These are phyloP conservation scores for Aspergillus awamori DNA, from an alignment of 2,329 filamentous ascomycete genomes.

Conservation along the genomic window DNA sequence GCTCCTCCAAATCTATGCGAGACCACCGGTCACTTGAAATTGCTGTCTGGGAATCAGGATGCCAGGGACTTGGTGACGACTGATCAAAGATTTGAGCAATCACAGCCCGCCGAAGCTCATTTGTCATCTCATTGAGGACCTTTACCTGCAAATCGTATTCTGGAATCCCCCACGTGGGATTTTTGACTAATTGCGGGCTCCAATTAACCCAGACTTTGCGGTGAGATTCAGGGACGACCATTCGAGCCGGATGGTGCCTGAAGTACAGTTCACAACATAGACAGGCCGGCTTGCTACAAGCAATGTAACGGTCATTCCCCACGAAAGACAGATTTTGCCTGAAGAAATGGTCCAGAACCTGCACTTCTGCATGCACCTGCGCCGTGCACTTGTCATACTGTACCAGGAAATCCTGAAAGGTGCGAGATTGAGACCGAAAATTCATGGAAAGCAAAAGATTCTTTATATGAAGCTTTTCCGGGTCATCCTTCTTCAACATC, in stretches of 20 bases:
- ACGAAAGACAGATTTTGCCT: slow-evolving; percentile 37
- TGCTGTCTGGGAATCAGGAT: slow-evolving; percentile 22
- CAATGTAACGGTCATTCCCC: slow-evolving; percentile 50
- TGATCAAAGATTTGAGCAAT: slow-evolving; percentile 27
- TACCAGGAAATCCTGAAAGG: slow-evolving; percentile 23
- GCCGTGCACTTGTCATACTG: slow-evolving; percentile 14
- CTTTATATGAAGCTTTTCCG: slow-evolving; percentile 17
- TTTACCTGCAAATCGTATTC: slow-evolving; percentile 18
- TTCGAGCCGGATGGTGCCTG: slow-evolving; percentile 29
- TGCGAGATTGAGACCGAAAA: slow-evolving; percentile 27
- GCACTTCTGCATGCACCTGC: slow-evolving; percentile 51
- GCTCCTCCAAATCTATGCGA: slow-evolving; percentile 4
- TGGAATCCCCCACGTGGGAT: slow-evolving; percentile 13
- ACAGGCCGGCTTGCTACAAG: slow-evolving; percentile 57
- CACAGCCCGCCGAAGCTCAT: slow-evolving; percentile 25
- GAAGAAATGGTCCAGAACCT: slow-evolving; percentile 53
- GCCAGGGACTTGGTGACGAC: slow-evolving; percentile 22
- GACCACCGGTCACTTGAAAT: slow-evolving; percentile 9
- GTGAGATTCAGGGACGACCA: slow-evolving; percentile 30
- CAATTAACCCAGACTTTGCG: slow-evolving; percentile 35
- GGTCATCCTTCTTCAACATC: slow-evolving; percentile 26
- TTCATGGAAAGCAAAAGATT: slow-evolving; percentile 35
- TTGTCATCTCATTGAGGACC: slow-evolving; percentile 32
- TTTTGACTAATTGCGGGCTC: slow-evolving; percentile 28
- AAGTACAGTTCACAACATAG: slow-evolving; percentile 49